A percentile compares a stretch with the other conserved stretches of the same genome.
Evolutionary conservation across 1,284 basidiomycete species (phyloP).

Genomic region (Puccinia triticina): DNA sequence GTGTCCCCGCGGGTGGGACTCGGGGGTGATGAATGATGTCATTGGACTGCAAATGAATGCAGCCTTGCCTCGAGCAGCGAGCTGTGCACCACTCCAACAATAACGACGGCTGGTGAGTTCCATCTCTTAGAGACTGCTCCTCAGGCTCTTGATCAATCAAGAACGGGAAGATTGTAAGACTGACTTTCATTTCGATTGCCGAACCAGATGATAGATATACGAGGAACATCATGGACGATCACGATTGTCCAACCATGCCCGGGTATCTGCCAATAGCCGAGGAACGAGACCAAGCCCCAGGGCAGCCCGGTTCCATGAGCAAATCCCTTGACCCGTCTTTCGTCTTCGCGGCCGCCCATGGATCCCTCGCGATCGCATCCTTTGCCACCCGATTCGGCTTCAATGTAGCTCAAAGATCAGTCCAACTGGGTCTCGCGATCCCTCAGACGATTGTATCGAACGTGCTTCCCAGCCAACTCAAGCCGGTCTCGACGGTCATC

Average conservation of each 20-base stretch:
- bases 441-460: slow-evolving; percentile 16
- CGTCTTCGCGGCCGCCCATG: slow-evolving; percentile 2
- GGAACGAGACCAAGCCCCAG: background rate
- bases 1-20: no score
- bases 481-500: slow-evolving; percentile 14
- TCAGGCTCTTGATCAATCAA: no score
- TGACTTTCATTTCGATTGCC: background rate
- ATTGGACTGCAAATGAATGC: no score
- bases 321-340: background rate
- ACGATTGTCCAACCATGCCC: background rate
- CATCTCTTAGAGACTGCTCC: no score
- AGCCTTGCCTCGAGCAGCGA: no score
- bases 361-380: slow-evolving; percentile 5
- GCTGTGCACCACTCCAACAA: no score
- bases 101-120: no score
- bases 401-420: slow-evolving; percentile 28
- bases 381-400: slow-evolving; percentile 26
- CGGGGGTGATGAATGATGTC: no score
- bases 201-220: background rate
- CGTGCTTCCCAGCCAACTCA: slow-evolving; percentile 4
- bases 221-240: slow-evolving; percentile 1
- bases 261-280: background rate
- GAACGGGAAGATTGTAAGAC: background rate
- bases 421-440: slow-evolving; percentile 26
- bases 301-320: background rate